These are phyloP conservation scores for Catharanthus roseus DNA, from an alignment of 257 asterid species.

Conservation along the genomic window DNA sequence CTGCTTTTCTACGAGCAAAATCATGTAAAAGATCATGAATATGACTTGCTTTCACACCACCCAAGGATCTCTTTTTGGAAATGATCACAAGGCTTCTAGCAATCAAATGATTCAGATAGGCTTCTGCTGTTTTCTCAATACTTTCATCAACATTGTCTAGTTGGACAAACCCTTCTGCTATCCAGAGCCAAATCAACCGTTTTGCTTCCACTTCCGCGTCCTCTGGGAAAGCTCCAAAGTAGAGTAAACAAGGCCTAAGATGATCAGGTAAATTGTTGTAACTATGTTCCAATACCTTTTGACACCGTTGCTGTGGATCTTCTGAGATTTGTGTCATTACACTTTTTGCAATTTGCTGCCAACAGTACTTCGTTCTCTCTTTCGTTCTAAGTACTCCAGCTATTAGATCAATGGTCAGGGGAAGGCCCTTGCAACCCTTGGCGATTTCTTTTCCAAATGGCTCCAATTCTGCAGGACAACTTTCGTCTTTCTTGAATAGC, in stretches of 20 bases:
- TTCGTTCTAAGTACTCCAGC: background rate
- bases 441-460: background rate
- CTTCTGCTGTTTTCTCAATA: background rate
- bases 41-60: background rate
- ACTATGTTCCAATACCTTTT: background rate
- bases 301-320: background rate
- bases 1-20: background rate
- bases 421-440: constrained; percentile 8
- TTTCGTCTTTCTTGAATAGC: no score
- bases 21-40: background rate
- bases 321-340: background rate
- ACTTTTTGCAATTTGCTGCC: background rate
- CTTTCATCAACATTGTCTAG: background rate
- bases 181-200: background rate
- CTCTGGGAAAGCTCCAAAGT: background rate
- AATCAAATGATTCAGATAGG: background rate
- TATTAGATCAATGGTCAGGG: background rate
- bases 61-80: background rate
- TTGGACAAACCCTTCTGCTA: background rate
- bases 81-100: background rate
- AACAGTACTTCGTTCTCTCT: background rate
- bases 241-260: background rate
- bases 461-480: no score
- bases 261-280: background rate
- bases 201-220: background rate